Percentiles rank a stretch among this genome's conserved stretches.
Evolutionary conservation across 2,329 filamentous ascomycete genomes (phyloP).

Genomic region (Monosporascus sp.): DNA sequence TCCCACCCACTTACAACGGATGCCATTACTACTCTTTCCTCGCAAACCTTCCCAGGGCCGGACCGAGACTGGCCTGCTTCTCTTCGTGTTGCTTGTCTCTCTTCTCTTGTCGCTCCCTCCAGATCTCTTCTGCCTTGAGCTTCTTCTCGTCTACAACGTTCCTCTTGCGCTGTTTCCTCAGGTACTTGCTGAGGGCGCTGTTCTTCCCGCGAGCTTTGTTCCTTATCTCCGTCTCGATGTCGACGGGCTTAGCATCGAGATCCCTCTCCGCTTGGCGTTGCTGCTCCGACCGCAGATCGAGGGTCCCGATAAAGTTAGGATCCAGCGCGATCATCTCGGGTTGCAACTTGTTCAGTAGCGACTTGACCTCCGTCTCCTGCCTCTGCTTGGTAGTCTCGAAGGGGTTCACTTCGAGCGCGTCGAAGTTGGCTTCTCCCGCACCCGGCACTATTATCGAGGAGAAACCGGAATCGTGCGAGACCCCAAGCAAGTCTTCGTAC

Average conservation of each 20-base stretch:
- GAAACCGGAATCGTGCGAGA: constrained; percentile 81
- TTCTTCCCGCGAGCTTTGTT: constrained; percentile 88
- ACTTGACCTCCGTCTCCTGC: constrained; percentile 86
- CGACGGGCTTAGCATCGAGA: constrained; percentile 62
- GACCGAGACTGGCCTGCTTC: constrained; percentile 70
- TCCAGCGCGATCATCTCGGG: constrained; percentile 97
- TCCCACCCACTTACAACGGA: too few relatives aligned
- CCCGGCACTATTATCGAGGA: constrained; percentile 86
- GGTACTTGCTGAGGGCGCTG: constrained; percentile 77
- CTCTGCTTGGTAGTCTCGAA: constrained; percentile 92
- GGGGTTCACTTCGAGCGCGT: constrained; percentile 88
- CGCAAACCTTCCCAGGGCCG: constrained; percentile 80
- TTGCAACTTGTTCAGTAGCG: constrained; percentile 86
- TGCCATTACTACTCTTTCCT: constrained; percentile 52
- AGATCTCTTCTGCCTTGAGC: constrained; percentile 77
- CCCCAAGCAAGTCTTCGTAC: constrained; percentile 86
- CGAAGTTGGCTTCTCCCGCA: constrained; percentile 94
- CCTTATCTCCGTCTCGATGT: constrained; percentile 56
- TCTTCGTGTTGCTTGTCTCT: constrained; percentile 58
- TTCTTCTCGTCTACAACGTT: constrained; percentile 97
- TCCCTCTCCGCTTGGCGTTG: constrained; percentile 73
- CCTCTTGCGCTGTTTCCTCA: constrained; percentile 86
- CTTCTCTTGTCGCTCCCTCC: constrained; percentile 65
- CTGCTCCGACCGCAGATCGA: constrained; percentile 76
- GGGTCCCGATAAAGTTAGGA: constrained; percentile 82